Percentiles rank a stretch among this genome's conserved stretches.
Conservation (phyloP, 179 eudicot genomes). For the Vitellaria paradoxa region DNA sequence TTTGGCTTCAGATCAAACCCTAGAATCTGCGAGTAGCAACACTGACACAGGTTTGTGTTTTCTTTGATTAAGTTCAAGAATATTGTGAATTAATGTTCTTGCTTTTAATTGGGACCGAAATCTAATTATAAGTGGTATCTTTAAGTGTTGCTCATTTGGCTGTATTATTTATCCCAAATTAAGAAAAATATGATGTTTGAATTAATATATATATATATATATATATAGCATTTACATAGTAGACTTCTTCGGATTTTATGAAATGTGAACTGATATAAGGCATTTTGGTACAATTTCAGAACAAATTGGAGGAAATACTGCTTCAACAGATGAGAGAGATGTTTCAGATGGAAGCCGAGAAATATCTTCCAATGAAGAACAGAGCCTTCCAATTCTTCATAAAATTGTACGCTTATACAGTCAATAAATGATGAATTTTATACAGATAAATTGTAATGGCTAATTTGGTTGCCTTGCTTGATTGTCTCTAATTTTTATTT, state of each 20-base stretch:
- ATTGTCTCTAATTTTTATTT: not conserved
- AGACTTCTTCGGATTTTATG: not conserved
- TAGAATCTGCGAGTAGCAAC: constrained; percentile 15
- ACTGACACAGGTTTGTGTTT: not conserved
- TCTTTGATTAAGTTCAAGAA: not conserved
- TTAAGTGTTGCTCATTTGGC: not conserved
- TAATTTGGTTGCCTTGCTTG: not conserved
- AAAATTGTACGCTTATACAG: constrained; percentile 55
- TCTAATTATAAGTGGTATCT: not conserved
- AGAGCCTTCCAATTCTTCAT: constrained; percentile 64
- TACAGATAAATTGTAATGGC: not conserved
- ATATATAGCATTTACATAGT: too few relatives aligned
- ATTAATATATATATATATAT: too few relatives aligned
- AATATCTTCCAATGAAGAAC: constrained; percentile 43
- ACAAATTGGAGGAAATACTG: constrained; percentile 28
- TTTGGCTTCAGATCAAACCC: constrained; percentile 24
- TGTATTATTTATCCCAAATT: not conserved
- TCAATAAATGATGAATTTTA: constrained; percentile 42
- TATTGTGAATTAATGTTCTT: not conserved
- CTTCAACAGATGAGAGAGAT: constrained; percentile 32
- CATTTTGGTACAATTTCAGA: constrained; percentile 33
- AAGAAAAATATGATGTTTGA: not conserved
- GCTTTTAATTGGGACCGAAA: constrained; percentile 6
- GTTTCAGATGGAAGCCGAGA: constrained; percentile 36
- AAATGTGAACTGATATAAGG: constrained; percentile 11